Conservation (phyloP, 176 grass and related monocot species). For the Aegilops speltoides region DNA sequence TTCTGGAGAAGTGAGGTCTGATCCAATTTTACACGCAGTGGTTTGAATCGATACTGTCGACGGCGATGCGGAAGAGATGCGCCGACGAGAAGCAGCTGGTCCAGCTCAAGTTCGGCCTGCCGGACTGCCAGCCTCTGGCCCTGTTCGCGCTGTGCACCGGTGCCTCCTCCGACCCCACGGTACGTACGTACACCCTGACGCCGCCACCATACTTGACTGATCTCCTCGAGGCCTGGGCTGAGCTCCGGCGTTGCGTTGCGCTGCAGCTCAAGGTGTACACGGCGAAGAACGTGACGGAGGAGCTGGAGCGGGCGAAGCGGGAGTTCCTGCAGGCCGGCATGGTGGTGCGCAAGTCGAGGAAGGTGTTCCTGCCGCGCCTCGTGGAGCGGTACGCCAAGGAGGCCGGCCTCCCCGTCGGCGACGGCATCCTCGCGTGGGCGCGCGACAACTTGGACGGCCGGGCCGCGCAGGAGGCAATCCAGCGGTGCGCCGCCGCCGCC, state of each 20-base stretch:
- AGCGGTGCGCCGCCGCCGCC: constrained; percentile 37
- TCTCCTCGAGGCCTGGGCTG: neutral
- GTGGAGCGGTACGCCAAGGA: constrained; percentile 81
- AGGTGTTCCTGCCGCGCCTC: constrained; percentile 67
- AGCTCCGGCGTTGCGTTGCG: neutral
- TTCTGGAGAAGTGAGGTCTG: neutral
- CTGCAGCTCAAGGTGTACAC: constrained; percentile 83
- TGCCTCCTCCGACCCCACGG: constrained; percentile 83
- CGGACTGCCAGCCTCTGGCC: constrained; percentile 63
- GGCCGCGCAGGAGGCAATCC: constrained; percentile 41
- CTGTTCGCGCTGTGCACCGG: constrained; percentile 84
- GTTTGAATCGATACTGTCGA: constrained; percentile 77
- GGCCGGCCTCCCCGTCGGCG: constrained; percentile 42
- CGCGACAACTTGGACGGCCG: constrained; percentile 49
- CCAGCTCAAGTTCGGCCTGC: constrained; percentile 58
- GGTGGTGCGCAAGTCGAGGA: constrained; percentile 67
- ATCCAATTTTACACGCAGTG: constrained; percentile 49
- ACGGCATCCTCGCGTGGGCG: constrained; percentile 55
- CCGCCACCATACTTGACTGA: neutral
- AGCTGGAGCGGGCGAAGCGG: constrained; percentile 81
- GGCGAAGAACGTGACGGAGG: constrained; percentile 66
- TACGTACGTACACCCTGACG: constrained; percentile 42
- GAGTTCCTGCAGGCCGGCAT: constrained; percentile 77
- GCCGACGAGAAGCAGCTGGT: constrained; percentile 77
- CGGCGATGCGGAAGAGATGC: constrained; percentile 69